Percentiles rank a stretch among this genome's conserved stretches.
These are phyloP conservation scores for Colletotrichum navitas DNA, from an alignment of 2,329 filamentous ascomycete genomes.

Conservation along the genomic window DNA sequence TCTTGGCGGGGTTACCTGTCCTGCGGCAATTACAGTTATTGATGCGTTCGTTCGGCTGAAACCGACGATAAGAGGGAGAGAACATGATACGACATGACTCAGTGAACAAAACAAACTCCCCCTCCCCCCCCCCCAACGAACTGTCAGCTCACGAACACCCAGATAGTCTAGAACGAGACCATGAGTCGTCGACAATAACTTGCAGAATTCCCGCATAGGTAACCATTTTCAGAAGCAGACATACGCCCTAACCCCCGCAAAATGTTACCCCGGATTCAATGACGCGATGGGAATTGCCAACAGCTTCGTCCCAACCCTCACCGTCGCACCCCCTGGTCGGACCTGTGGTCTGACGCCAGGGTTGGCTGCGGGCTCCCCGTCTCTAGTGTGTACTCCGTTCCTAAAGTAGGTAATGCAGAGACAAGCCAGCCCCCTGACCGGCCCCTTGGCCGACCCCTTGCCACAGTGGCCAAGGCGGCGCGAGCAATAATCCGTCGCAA, in stretches of 20 bases:
- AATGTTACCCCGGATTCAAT: slow-evolving; percentile 38
- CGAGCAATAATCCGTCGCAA: slow-evolving; percentile 27
- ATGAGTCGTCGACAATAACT: not conserved
- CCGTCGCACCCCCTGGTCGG: no score
- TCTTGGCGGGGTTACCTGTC: slow-evolving; percentile 8
- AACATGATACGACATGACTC: slow-evolving; percentile 13
- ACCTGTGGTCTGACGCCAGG: not conserved
- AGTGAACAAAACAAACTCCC: not conserved
- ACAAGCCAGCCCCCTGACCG: not conserved
- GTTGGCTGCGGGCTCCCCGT: not conserved
- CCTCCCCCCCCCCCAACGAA: not conserved
- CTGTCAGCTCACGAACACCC: not conserved
- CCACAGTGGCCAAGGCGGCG: not conserved
- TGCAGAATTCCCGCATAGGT: not conserved
- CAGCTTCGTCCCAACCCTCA: slow-evolving; percentile 17
- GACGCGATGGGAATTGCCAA: slow-evolving; percentile 39
- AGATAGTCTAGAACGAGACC: not conserved
- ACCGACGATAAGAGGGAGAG: not conserved
- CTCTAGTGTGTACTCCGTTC: no score
- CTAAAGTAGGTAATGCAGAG: no score
- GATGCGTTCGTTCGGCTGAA: slow-evolving; percentile 37
- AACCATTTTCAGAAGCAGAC: slow-evolving; percentile 13
- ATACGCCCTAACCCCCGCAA: slow-evolving; percentile 23
- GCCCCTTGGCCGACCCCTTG: not conserved
- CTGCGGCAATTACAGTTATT: slow-evolving; percentile 22